Conservation (phyloP, 2,329 filamentous ascomycete genomes). For the Aureobasidium sp. region DNA sequence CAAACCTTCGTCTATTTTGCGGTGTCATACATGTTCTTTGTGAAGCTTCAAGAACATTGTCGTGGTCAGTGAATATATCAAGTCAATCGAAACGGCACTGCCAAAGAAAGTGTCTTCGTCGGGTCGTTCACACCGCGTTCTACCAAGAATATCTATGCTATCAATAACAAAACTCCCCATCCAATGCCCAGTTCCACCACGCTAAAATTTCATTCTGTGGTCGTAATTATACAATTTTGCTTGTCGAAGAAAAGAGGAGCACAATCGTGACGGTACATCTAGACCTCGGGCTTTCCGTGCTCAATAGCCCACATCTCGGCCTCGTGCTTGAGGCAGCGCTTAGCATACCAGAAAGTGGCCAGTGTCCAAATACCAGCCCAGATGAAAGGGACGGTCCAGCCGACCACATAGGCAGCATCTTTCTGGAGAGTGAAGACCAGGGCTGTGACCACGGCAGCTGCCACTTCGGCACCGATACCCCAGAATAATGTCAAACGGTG, state of each 20-base stretch:
- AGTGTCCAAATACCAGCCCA: constrained; percentile 44
- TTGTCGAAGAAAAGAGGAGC: background rate
- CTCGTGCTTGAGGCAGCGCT: constrained; percentile 31
- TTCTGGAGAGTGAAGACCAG: constrained; percentile 42
- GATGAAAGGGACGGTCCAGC: constrained; percentile 44
- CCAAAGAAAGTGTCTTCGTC: background rate
- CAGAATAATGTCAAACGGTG: constrained; percentile 47
- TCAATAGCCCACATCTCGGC: constrained; percentile 30
- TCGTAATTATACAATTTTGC: constrained; percentile 6
- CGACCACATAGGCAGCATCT: constrained; percentile 44
- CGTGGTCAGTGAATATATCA: background rate
- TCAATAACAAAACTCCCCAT: background rate
- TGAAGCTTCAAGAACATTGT: background rate
- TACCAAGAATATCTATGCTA: background rate
- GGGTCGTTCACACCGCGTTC: background rate
- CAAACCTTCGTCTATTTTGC: no score
- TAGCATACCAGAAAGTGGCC: constrained; percentile 41
- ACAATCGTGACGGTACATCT: background rate
- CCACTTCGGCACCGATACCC: constrained; percentile 40
- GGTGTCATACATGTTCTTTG: background rate
- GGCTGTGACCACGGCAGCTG: constrained; percentile 36
- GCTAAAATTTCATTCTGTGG: constrained; percentile 6
- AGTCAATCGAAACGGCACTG: background rate
- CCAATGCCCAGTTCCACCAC: background rate
- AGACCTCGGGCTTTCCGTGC: constrained; percentile 13